A percentile compares a stretch with the other conserved stretches of the same genome.
These are phyloP conservation scores for Colletotrichum gigasporum DNA, from an alignment of 2,329 filamentous ascomycete genomes.

Conservation along the genomic window DNA sequence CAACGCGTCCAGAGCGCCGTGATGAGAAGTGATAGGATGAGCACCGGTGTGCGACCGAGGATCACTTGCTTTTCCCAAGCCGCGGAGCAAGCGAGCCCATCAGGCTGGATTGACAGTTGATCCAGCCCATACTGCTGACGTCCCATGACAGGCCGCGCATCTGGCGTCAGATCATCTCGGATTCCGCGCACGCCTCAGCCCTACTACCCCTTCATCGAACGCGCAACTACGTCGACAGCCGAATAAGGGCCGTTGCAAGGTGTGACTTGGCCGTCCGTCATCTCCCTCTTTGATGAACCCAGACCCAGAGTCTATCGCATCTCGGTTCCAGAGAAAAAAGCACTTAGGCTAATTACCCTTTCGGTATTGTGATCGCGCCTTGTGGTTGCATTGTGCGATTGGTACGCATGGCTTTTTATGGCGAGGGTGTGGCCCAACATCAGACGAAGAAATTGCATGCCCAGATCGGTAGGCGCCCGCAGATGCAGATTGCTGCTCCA, in stretches of 20 bases:
- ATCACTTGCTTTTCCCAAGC: constrained; percentile 22
- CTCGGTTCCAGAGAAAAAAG: constrained; percentile 1
- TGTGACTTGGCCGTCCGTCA: neutral
- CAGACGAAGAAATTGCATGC: constrained; percentile 9
- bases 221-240: neutral
- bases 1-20: neutral
- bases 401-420: constrained; percentile 4
- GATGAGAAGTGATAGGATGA: constrained; percentile 6
- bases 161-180: neutral
- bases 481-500: neutral
- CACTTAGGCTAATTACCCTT: neutral
- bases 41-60: constrained; percentile 7
- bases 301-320: neutral
- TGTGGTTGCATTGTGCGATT: neutral
- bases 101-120: constrained; percentile 26
- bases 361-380: neutral
- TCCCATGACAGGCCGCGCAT: constrained; percentile 2
- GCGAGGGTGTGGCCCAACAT: constrained; percentile 7
- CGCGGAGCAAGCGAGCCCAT: constrained; percentile 25
- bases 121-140: neutral
- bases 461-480: constrained; percentile 12
- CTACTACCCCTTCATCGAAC: neutral
- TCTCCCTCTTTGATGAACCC: neutral
- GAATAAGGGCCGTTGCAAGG: neutral
- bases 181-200: constrained; percentile 1